Conservation (phyloP, 2,329 filamentous ascomycete species). For the Teratosphaeria zuluensis region DNA sequence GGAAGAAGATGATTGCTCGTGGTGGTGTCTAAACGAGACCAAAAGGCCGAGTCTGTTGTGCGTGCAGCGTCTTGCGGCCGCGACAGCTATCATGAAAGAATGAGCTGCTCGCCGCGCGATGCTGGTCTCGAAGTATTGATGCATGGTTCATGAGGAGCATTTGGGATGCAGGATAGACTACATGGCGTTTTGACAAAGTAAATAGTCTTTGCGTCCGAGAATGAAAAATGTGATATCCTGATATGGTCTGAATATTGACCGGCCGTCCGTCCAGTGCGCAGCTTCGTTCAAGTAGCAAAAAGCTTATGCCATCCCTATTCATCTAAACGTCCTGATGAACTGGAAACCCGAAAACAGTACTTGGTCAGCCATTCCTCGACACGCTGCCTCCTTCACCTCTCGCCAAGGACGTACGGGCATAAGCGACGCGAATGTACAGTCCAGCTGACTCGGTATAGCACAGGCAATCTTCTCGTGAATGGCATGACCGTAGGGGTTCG, state of each 20-base stretch:
- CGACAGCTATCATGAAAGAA: background rate
- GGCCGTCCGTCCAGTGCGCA: too few relatives aligned
- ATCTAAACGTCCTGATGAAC: too few relatives aligned
- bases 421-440: too few relatives aligned
- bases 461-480: too few relatives aligned
- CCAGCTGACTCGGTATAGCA: too few relatives aligned
- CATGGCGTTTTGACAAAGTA: background rate
- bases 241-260: background rate
- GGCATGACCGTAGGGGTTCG: too few relatives aligned
- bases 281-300: too few relatives aligned
- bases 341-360: too few relatives aligned
- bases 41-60: background rate
- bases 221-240: background rate
- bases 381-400: too few relatives aligned
- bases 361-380: too few relatives aligned
- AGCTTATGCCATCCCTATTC: too few relatives aligned
- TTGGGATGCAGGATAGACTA: background rate
- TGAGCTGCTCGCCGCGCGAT: background rate
- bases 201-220: background rate
- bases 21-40: constrained; percentile 54
- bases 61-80: background rate
- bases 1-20: constrained; percentile 93
- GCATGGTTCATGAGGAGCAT: background rate
- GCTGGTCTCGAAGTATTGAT: background rate
- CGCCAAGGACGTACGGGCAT: too few relatives aligned